These are phyloP conservation scores for Saccharomycopsis selenospora DNA, from an alignment of 805 yeast species.

Conservation along the genomic window DNA sequence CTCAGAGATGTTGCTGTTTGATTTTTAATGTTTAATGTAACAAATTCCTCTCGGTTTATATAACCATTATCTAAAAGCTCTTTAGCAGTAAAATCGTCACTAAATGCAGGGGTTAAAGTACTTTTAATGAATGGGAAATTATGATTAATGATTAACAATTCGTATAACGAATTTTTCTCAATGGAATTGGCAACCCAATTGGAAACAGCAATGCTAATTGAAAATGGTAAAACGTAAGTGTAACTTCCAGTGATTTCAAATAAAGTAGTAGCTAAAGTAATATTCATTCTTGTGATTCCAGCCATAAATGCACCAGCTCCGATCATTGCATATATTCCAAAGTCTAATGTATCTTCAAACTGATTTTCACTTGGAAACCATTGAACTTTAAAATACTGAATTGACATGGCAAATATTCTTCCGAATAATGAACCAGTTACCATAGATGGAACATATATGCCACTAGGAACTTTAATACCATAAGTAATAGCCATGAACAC, in stretches of 20 bases:
- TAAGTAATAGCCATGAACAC: constrained; percentile 45
- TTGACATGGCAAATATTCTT: constrained; percentile 37
- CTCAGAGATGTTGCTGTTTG: constrained; percentile 23
- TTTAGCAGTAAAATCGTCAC: constrained; percentile 29
- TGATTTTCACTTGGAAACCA: constrained; percentile 20
- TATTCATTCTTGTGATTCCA: constrained; percentile 49
- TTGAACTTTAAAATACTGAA: constrained; percentile 33
- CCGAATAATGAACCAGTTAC: constrained; percentile 57
- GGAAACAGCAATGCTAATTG: constrained; percentile 49
- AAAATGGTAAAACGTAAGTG: constrained; percentile 49
- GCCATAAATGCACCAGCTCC: constrained; percentile 55
- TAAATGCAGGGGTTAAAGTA: constrained; percentile 30
- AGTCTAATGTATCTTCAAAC: constrained; percentile 31
- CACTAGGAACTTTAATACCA: constrained; percentile 53
- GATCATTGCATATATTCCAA: constrained; percentile 47
- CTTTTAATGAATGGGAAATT: constrained; percentile 49
- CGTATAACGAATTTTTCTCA: constrained; percentile 46
- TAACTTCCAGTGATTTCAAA: constrained; percentile 51
- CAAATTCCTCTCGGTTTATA: constrained; percentile 17
- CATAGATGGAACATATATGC: constrained; percentile 60
- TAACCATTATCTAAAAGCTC: constrained; percentile 20
- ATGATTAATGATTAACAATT: constrained; percentile 38
- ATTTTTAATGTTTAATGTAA: constrained; percentile 9
- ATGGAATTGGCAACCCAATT: constrained; percentile 49
- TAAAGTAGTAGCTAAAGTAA: constrained; percentile 42